phyloP scores from a whole-genome alignment of 306 rosid species.

The Trifolium subterraneum region DNA sequence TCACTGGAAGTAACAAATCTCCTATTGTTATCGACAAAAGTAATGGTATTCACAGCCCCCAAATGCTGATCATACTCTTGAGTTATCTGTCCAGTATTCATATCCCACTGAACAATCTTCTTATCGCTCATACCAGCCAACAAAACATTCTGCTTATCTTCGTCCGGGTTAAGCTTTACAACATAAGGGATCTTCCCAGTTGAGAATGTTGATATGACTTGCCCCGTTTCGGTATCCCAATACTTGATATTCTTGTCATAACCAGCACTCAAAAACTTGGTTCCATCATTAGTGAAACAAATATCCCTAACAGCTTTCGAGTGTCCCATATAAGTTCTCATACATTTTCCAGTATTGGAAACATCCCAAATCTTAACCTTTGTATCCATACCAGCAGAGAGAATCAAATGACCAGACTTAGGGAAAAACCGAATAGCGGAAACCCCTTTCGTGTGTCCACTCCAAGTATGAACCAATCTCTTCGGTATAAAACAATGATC shows the following conservation, averaged over 20 bases:
- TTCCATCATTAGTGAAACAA: constrained; percentile 88
- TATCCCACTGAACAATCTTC: constrained; percentile 99
- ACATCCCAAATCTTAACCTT: constrained; percentile 99
- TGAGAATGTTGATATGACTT: constrained; percentile 85
- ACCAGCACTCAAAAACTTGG: constrained; percentile 86
- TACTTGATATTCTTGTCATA: constrained; percentile 98
- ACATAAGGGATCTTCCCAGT: constrained; percentile 96
- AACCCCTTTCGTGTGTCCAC: constrained; percentile 96
- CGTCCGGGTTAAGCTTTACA: constrained; percentile 91
- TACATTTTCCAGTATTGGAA: constrained; percentile 89
- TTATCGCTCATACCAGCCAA: constrained; percentile 99
- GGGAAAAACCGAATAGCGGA: constrained; percentile 96
- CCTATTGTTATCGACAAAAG: constrained; percentile 95
- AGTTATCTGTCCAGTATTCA: constrained; percentile 90
- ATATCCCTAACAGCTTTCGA: constrained; percentile 87
- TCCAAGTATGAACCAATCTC: constrained; percentile 98
- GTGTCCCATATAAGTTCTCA: constrained; percentile 98
- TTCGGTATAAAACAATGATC: constrained; percentile 96
- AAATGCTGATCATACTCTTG: constrained; percentile 99
- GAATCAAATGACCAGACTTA: constrained; percentile 80
- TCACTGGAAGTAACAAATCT: constrained; percentile 98
- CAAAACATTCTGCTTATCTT: constrained; percentile 92
- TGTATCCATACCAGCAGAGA: constrained; percentile 91
- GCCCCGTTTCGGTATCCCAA: constrained; percentile 99
- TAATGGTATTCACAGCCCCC: constrained; percentile 97